These are phyloP conservation scores for Sugiyamaella neomexicana DNA, from an alignment of 1,139 yeast species.

Conservation along the genomic window DNA sequence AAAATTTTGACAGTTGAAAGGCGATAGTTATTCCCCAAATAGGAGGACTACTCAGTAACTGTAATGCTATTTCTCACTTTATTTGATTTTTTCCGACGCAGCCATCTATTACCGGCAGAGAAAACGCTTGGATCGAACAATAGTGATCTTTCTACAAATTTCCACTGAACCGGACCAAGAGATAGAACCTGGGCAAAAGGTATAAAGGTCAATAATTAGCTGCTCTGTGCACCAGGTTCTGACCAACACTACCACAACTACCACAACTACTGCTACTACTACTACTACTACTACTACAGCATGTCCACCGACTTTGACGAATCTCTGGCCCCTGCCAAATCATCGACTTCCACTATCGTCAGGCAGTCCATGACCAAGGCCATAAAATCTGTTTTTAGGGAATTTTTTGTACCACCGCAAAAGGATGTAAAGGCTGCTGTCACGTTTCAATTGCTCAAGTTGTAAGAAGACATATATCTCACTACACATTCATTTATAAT, in stretches of 20 bases:
- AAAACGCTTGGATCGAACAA: background rate
- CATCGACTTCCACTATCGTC: slow-evolving; percentile 23
- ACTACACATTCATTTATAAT: too few species aligned
- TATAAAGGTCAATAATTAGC: background rate
- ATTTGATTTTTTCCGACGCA: background rate
- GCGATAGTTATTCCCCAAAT: background rate
- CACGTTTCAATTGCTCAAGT: slow-evolving; percentile 16
- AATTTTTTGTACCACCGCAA: slow-evolving; percentile 26
- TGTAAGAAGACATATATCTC: slow-evolving; percentile 2
- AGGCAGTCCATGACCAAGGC: slow-evolving; percentile 23
- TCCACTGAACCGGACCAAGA: background rate
- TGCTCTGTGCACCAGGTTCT: background rate
- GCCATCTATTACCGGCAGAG: slow-evolving; percentile 8
- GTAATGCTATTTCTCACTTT: background rate
- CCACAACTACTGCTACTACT: slow-evolving; percentile 4
- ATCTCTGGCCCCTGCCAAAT: slow-evolving; percentile 23
- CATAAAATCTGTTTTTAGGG: slow-evolving; percentile 21
- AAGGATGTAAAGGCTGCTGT: slow-evolving; percentile 9
- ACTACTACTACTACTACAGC: slow-evolving; percentile 4
- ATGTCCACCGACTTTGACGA: slow-evolving; percentile 20
- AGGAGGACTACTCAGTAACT: background rate
- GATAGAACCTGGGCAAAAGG: background rate
- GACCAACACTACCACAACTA: background rate
- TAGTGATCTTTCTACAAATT: background rate
- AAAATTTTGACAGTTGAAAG: background rate